phyloP scores from a whole-genome alignment of 495 filamentous ascomycete species.

The Melanomma pulvis-pyrius region DNA sequence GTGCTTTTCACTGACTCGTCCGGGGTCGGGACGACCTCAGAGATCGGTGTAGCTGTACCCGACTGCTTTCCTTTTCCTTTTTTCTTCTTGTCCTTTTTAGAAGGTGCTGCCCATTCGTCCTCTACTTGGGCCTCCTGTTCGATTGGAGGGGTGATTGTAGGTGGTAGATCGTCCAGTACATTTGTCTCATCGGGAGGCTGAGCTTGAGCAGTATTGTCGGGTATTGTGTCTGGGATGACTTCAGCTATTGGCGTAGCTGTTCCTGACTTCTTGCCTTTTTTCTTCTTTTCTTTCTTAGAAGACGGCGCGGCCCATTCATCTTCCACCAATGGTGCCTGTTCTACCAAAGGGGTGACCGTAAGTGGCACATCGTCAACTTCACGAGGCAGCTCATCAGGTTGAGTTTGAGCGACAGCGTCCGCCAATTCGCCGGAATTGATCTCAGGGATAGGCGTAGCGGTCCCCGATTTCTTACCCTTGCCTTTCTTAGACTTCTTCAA shows the following conservation, averaged over 20 bases:
- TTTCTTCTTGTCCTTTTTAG: constrained; percentile 25
- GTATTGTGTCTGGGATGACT: background rate
- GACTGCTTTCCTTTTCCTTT: constrained; percentile 18
- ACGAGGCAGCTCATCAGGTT: background rate
- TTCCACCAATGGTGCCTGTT: background rate
- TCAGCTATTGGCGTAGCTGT: constrained; percentile 7
- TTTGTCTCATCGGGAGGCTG: background rate
- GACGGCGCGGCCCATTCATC: constrained; percentile 6
- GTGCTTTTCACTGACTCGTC: background rate
- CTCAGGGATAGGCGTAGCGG: constrained; percentile 6
- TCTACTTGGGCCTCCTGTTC: background rate
- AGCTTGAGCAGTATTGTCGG: background rate
- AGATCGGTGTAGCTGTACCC: constrained; percentile 1
- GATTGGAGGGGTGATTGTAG: background rate
- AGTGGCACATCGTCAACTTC: background rate
- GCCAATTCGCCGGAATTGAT: background rate
- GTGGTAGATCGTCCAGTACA: background rate
- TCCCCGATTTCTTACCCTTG: constrained; percentile 34
- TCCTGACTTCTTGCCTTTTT: constrained; percentile 38
- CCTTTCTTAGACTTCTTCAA: constrained; percentile 46
- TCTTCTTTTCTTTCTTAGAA: constrained; percentile 45
- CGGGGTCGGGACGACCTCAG: background rate
- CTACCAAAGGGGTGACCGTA: background rate
- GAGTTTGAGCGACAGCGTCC: background rate
- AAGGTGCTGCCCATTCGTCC: constrained; percentile 3